Evolutionary conservation across 352 stramenopile genomes (phyloP).

Genomic region (Phytophthora pinifolia): DNA sequence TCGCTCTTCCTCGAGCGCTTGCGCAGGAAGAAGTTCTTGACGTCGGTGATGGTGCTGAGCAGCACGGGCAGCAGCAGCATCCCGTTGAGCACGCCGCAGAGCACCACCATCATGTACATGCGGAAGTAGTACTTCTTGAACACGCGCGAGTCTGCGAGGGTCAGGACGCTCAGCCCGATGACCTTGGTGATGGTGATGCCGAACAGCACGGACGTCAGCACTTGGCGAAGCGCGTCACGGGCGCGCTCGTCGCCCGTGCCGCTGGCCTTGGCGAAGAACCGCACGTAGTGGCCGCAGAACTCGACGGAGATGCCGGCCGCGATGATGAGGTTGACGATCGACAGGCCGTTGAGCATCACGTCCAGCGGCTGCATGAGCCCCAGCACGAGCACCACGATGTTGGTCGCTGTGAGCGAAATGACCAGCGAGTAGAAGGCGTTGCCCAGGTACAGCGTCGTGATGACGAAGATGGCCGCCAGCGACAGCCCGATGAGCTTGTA

Average conservation of each 20-base stretch:
- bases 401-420: slow-evolving; percentile 46
- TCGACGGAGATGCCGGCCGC: slow-evolving; percentile 81
- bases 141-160: slow-evolving; percentile 80
- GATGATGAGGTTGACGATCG: slow-evolving; percentile 85
- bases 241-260: slow-evolving; percentile 45
- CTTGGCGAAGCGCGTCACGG: slow-evolving; percentile 47
- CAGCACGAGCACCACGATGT: slow-evolving; percentile 54
- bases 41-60: slow-evolving; percentile 51
- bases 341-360: slow-evolving; percentile 81
- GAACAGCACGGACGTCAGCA: slow-evolving; percentile 76
- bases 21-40: slow-evolving; percentile 42
- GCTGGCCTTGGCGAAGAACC: slow-evolving; percentile 59
- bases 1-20: slow-evolving; percentile 27
- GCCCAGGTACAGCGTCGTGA: slow-evolving; percentile 53
- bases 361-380: slow-evolving; percentile 61
- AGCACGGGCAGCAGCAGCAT: slow-evolving; percentile 71
- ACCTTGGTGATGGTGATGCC: slow-evolving; percentile 90
- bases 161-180: slow-evolving; percentile 79
- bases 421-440: slow-evolving; percentile 44
- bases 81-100: slow-evolving; percentile 79
- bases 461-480: slow-evolving; percentile 50
- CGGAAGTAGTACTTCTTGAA: slow-evolving; percentile 92
- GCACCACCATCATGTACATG: slow-evolving; percentile 89
- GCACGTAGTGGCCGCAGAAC: slow-evolving; percentile 80
- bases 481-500: slow-evolving; percentile 53